Evolutionary conservation across 2,329 filamentous ascomycete genomes (phyloP).

Genomic region (Nigrospora osmanthi): DNA sequence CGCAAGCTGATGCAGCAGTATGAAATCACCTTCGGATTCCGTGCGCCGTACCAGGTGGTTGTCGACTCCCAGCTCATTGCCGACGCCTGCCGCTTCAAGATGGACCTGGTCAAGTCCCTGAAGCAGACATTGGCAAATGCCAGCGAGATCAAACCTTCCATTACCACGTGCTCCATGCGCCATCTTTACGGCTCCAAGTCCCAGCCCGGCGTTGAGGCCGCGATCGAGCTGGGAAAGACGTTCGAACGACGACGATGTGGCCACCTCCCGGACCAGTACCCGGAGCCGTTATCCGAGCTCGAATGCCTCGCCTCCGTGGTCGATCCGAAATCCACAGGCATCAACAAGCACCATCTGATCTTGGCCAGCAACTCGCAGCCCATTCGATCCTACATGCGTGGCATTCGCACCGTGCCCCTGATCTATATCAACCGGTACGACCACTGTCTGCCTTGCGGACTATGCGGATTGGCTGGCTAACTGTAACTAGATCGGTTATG

Average conservation of each 20-base stretch:
- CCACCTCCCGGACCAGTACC: conserved; percentile 65
- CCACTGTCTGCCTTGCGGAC: too few relatives aligned
- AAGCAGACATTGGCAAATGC: conserved; percentile 70
- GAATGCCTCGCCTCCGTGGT: conserved; percentile 71
- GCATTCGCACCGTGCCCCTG: conserved; percentile 64
- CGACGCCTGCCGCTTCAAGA: conserved; percentile 77
- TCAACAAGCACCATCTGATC: conserved; percentile 74
- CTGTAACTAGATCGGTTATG: conserved; percentile 56
- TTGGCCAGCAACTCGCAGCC: conserved; percentile 66
- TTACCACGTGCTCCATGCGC: conserved; percentile 74
- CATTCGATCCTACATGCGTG: conserved; percentile 54
- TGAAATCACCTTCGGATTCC: conserved; percentile 87
- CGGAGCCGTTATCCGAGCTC: conserved; percentile 58
- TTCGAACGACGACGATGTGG: conserved; percentile 72
- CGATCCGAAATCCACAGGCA: conserved; percentile 63
- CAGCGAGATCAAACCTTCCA: conserved; percentile 74
- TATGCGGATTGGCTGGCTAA: too few relatives aligned
- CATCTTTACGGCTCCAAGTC: conserved; percentile 61
- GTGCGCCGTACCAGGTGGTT: conserved; percentile 88
- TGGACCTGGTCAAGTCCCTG: conserved; percentile 73
- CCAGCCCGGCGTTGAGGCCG: conserved; percentile 43
- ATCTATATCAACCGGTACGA: conserved; percentile 46
- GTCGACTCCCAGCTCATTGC: conserved; percentile 81
- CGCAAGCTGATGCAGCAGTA: conserved; percentile 93
- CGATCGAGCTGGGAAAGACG: conserved; percentile 68